These are phyloP conservation scores for Debaryomycetaceae sp. DNA, from an alignment of 1,139 yeast species.

Conservation along the genomic window DNA sequence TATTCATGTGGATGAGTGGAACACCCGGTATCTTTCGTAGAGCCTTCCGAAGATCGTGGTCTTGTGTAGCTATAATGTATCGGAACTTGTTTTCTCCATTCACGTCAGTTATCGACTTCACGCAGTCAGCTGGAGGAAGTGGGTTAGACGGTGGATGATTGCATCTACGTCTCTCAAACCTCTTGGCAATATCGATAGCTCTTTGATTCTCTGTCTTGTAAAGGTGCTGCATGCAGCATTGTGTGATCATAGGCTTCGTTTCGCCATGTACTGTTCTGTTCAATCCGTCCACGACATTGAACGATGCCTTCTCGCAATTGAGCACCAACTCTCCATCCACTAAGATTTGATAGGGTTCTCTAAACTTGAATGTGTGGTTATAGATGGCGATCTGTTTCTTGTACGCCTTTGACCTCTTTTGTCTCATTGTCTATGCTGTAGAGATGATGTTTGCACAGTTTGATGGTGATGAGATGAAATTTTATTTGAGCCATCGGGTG, in stretches of 20 bases:
- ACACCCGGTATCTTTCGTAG: constrained; percentile 82
- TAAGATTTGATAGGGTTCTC: constrained; percentile 88
- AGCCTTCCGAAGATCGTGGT: constrained; percentile 59
- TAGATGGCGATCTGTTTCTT: constrained; percentile 88
- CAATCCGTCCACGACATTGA: constrained; percentile 74
- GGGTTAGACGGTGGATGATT: constrained; percentile 61
- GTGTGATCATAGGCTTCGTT: constrained; percentile 92
- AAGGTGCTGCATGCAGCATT: constrained; percentile 87
- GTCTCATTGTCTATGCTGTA: constrained; percentile 59
- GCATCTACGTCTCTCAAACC: constrained; percentile 71
- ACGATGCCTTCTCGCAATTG: constrained; percentile 62
- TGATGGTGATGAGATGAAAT: neutral
- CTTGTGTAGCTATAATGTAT: constrained; percentile 84
- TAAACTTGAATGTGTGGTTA: constrained; percentile 80
- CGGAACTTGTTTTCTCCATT: constrained; percentile 84
- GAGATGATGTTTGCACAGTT: too few relatives aligned
- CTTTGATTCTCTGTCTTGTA: constrained; percentile 67
- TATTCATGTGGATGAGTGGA: constrained; percentile 80
- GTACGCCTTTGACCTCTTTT: constrained; percentile 91
- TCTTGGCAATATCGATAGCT: constrained; percentile 77
- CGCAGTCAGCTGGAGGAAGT: constrained; percentile 70
- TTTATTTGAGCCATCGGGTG: neutral
- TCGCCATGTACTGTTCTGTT: constrained; percentile 80
- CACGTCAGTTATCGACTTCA: constrained; percentile 63
- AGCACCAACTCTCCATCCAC: constrained; percentile 78